phyloP scores from a whole-genome alignment of 192 early-diverging fungal genomes.

The Coemansia sp. region DNA sequence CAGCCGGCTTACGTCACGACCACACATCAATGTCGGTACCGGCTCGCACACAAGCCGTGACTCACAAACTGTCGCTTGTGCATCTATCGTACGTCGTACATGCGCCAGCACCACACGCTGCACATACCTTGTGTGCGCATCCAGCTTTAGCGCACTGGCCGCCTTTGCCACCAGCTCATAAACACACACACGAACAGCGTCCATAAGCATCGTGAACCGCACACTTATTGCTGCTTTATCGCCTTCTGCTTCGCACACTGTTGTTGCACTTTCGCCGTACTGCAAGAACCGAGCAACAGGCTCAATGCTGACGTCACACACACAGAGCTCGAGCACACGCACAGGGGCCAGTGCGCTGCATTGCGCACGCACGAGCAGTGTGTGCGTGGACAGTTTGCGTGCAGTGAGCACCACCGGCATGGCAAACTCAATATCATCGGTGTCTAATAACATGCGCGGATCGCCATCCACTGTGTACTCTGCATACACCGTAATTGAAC shows the following conservation, averaged over 20 bases:
- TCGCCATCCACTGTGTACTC: constrained; percentile 6
- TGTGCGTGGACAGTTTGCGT: neutral
- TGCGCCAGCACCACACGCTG: constrained; percentile 19
- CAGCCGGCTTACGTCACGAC: constrained; percentile 6
- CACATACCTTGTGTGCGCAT: constrained; percentile 11
- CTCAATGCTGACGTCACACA: neutral
- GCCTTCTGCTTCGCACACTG: constrained; percentile 4
- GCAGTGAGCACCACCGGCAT: constrained; percentile 17
- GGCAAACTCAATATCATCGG: constrained; percentile 14
- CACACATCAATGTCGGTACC: neutral
- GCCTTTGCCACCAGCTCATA: neutral
- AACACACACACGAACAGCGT: neutral
- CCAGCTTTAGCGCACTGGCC: constrained; percentile 1
- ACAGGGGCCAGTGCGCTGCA: constrained; percentile 7
- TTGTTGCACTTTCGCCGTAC: constrained; percentile 15
- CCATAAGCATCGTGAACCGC: constrained; percentile 3
- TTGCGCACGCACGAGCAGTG: constrained; percentile 16
- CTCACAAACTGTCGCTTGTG: constrained; percentile 5
- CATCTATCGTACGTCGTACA: constrained; percentile 17
- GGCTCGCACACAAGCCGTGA: constrained; percentile 12
- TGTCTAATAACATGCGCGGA: constrained; percentile 15
- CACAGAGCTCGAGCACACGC: constrained; percentile 2
- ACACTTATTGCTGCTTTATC: neutral
- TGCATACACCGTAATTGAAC: constrained; percentile 16
- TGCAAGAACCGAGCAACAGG: constrained; percentile 11